Percentiles rank a stretch among this genome's conserved stretches.
Conservation (phyloP, 1,284 basidiomycete species). For the Heterobasidion parviporum region DNA sequence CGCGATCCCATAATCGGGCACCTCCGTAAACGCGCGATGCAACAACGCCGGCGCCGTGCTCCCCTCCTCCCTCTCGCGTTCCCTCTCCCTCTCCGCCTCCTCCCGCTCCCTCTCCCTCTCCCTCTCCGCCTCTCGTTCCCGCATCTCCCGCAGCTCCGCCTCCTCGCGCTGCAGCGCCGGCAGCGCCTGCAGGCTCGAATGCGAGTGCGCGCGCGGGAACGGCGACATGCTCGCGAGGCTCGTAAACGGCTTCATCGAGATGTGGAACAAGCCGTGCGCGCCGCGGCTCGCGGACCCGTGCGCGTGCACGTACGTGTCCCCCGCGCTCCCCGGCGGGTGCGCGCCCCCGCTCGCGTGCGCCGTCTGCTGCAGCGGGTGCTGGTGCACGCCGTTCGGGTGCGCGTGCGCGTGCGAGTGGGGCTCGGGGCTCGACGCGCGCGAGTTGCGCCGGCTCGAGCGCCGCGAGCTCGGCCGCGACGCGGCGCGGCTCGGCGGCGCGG, state of each 20-base stretch:
- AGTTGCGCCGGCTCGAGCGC: constrained; percentile 10
- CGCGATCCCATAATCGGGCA: constrained; percentile 80
- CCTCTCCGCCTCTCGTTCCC: too few relatives aligned
- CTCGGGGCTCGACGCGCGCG: background rate
- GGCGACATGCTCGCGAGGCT: constrained; percentile 22
- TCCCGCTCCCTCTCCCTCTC: too few relatives aligned
- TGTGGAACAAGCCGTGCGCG: constrained; percentile 44
- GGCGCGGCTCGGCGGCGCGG: constrained; percentile 22
- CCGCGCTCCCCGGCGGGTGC: constrained; percentile 12
- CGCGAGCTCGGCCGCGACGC: constrained; percentile 23
- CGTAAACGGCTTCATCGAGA: constrained; percentile 56
- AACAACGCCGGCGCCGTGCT: constrained; percentile 33
- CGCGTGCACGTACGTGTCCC: constrained; percentile 45
- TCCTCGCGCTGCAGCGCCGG: constrained; percentile 3
- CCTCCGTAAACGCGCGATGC: constrained; percentile 59
- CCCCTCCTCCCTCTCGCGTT: constrained; percentile 2
- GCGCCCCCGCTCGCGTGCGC: background rate
- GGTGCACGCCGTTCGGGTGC: too few relatives aligned
- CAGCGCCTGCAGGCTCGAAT: constrained; percentile 17
- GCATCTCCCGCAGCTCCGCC: background rate
- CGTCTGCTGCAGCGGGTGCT: too few relatives aligned
- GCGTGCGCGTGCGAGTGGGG: background rate
- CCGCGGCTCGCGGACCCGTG: constrained; percentile 40
- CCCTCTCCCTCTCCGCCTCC: too few relatives aligned
- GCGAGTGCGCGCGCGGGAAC: constrained; percentile 29